phyloP scores from a whole-genome alignment of 1,284 basidiomycete genomes.

The Chondrostereum purpureum region DNA sequence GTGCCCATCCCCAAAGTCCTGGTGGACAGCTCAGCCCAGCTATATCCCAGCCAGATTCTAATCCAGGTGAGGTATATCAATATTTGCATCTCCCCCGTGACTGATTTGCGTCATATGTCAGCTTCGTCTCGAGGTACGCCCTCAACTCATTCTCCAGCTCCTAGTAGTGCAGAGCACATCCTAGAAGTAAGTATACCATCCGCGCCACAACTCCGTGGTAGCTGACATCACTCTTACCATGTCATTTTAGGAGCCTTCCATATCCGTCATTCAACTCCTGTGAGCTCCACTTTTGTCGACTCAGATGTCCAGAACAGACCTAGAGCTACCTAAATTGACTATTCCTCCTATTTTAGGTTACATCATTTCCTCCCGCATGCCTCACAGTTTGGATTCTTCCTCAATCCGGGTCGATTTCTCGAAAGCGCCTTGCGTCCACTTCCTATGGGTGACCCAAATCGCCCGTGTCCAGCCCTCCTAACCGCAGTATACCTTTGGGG shows the following conservation, averaged over 20 bases:
- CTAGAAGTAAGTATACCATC: background rate
- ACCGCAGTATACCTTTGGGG: conserved; percentile 46
- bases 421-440: conserved; percentile 27
- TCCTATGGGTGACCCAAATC: conserved; percentile 24
- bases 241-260: background rate
- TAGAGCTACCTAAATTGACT: background rate
- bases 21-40: background rate
- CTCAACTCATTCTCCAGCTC: background rate
- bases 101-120: background rate
- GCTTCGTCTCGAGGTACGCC: background rate
- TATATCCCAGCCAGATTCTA: background rate
- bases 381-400: conserved; percentile 41
- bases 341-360: conserved; percentile 22
- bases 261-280: background rate
- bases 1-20: background rate
- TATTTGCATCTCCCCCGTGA: too few relatives aligned
- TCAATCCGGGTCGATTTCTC: conserved; percentile 35
- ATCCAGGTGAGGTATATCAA: background rate
- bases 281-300: background rate
- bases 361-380: conserved; percentile 37
- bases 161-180: background rate
- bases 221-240: background rate
- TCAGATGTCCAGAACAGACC: too few relatives aligned
- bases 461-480: conserved; percentile 43
- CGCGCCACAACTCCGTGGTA: too few relatives aligned